Conservation (phyloP, 306 rosid species). For the Dalbergia cochinchinensis region DNA sequence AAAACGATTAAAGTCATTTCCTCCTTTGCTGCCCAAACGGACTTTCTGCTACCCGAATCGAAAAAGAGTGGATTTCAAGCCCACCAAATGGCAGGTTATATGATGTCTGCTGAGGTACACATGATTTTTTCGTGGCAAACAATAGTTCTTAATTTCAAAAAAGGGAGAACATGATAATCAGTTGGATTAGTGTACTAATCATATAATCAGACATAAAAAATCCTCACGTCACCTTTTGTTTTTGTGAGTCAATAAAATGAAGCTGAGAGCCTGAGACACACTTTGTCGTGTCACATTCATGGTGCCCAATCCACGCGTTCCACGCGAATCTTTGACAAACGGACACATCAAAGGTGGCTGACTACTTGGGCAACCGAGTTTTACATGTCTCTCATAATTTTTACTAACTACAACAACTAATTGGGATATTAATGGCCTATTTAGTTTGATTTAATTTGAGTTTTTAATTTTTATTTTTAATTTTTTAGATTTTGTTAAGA, state of each 20-base stretch:
- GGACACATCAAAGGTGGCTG: slow-evolving; percentile 41
- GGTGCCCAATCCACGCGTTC: slow-evolving; percentile 55
- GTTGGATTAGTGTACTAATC: slow-evolving; percentile 54
- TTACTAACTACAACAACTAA: slow-evolving; percentile 45
- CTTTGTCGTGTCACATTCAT: slow-evolving; percentile 62
- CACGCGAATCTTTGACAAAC: slow-evolving; percentile 76
- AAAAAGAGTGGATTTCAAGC: slow-evolving; percentile 50
- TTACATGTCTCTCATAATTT: slow-evolving; percentile 45
- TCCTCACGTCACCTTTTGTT: slow-evolving; percentile 37
- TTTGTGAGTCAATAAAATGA: slow-evolving; percentile 52
- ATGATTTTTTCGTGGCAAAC: slow-evolving; percentile 37
- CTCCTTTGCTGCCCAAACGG: slow-evolving; percentile 6
- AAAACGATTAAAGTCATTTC: slow-evolving; percentile 14
- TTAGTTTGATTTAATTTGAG: too few species aligned
- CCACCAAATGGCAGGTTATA: slow-evolving; percentile 43
- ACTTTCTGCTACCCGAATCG: slow-evolving; percentile 43
- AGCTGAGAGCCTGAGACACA: slow-evolving; percentile 37
- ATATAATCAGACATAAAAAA: slow-evolving; percentile 48
- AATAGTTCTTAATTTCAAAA: slow-evolving; percentile 35
- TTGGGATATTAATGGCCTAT: slow-evolving; percentile 42
- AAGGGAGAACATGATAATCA: slow-evolving; percentile 54
- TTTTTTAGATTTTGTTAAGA: too few species aligned
- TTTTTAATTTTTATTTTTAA: too few species aligned
- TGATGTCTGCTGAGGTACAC: slow-evolving; percentile 44
- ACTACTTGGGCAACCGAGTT: slow-evolving; percentile 46